Evolutionary conservation across 2,329 filamentous ascomycete species (phyloP).

Genomic region (Ascochyta rabiei): DNA sequence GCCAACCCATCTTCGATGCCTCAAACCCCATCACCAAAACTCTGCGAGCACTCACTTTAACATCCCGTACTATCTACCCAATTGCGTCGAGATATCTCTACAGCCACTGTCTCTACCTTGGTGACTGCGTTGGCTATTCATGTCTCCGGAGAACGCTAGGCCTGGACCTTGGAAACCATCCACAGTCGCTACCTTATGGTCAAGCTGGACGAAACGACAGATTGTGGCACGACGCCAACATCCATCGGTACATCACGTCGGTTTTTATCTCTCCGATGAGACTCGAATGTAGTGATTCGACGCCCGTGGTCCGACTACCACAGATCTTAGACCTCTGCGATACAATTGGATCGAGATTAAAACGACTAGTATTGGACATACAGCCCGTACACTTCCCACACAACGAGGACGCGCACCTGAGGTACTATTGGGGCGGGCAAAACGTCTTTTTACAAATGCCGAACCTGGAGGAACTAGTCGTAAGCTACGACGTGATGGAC

Average conservation of each 20-base stretch:
- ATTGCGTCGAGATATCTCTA: conserved; percentile 36
- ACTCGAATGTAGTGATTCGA: background rate
- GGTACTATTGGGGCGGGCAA: conserved; percentile 13
- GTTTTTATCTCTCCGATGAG: conserved; percentile 30
- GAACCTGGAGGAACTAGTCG: conserved; percentile 35
- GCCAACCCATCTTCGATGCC: conserved; percentile 27
- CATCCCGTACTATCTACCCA: conserved; percentile 28
- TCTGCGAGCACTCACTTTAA: conserved; percentile 32
- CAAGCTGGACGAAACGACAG: conserved; percentile 26
- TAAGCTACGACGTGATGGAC: conserved; percentile 28
- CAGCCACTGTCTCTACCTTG: conserved; percentile 32
- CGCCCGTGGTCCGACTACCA: conserved; percentile 28
- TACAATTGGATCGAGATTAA: conserved; percentile 26
- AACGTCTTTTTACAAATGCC: conserved; percentile 35
- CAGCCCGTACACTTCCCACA: conserved; percentile 21
- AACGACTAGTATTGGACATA: conserved; percentile 32
- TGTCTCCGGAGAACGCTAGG: conserved; percentile 34
- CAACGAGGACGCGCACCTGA: conserved; percentile 18
- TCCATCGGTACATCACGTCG: conserved; percentile 24
- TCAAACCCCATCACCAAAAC: conserved; percentile 29
- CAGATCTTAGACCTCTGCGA: conserved; percentile 33
- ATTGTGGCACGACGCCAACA: conserved; percentile 20
- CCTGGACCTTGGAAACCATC: conserved; percentile 25
- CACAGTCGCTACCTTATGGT: conserved; percentile 29
- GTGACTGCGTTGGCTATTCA: conserved; percentile 23